phyloP scores from a whole-genome alignment of 139 green algal genomes.

The Haematococcus lacustris region DNA sequence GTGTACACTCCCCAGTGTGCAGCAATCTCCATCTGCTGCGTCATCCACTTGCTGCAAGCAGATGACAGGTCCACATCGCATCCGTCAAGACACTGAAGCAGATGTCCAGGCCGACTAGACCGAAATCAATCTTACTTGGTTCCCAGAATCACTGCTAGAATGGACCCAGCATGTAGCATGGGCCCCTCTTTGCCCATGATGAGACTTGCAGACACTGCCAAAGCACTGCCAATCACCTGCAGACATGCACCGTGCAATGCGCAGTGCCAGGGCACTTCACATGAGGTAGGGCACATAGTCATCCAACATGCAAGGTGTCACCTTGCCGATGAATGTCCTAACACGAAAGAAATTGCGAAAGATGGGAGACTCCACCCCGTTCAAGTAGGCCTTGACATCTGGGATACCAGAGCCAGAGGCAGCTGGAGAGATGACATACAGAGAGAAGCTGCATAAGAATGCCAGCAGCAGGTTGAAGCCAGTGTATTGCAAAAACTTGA shows the following conservation, averaged over 20 bases:
- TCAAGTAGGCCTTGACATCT: constrained; percentile 54
- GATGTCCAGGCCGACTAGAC: not conserved
- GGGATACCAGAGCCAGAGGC: constrained; percentile 49
- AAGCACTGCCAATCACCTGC: constrained; percentile 43
- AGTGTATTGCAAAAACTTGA: constrained; percentile 38
- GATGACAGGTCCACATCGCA: not conserved
- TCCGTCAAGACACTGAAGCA: not conserved
- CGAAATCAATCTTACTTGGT: constrained; percentile 19
- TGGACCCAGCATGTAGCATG: constrained; percentile 52
- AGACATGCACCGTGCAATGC: not conserved
- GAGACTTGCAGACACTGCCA: constrained; percentile 44
- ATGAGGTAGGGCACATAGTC: no score
- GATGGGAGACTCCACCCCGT: constrained; percentile 40
- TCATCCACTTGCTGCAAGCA: constrained; percentile 46
- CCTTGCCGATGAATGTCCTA: constrained; percentile 52
- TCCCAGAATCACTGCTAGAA: constrained; percentile 47
- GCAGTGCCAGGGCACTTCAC: no score
- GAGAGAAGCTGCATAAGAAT: constrained; percentile 27
- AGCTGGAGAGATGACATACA: constrained; percentile 45
- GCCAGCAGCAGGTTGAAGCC: constrained; percentile 42
- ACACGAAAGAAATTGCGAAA: constrained; percentile 51
- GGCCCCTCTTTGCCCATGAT: constrained; percentile 55
- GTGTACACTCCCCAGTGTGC: constrained; percentile 50
- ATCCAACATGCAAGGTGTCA: no score
- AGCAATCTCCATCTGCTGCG: constrained; percentile 43